Evolutionary conservation across 2,329 filamentous ascomycete genomes (phyloP).

Genomic region (Neopestalotiopsis sp.): DNA sequence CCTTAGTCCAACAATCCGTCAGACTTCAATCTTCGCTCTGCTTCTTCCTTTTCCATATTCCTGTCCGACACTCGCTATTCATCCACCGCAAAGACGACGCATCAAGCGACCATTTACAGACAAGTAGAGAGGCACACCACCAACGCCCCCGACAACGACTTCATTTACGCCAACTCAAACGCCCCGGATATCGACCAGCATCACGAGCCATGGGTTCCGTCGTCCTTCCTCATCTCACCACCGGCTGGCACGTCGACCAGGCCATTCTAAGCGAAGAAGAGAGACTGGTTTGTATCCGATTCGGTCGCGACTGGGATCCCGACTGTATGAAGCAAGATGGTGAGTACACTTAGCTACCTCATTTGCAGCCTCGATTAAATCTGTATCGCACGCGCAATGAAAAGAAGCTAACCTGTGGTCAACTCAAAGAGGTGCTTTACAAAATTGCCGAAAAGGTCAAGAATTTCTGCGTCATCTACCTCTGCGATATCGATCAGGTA

Average conservation of each 20-base stretch:
- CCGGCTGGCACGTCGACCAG: slow-evolving; percentile 98
- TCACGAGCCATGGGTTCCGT: slow-evolving; percentile 73
- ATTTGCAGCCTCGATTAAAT: too few species aligned
- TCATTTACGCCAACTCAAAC: not conserved
- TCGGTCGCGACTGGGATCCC: slow-evolving; percentile 84
- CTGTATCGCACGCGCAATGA: too few species aligned
- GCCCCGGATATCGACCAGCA: not conserved
- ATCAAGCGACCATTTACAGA: too few species aligned
- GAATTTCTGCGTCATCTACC: slow-evolving; percentile 91
- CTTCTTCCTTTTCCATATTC: too few species aligned
- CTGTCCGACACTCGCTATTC: too few species aligned
- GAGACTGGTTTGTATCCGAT: slow-evolving; percentile 90
- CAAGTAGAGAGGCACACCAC: too few species aligned
- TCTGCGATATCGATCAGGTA: slow-evolving; percentile 90
- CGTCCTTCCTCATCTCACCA: slow-evolving; percentile 87
- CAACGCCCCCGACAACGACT: not conserved
- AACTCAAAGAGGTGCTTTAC: not conserved
- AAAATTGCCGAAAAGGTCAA: slow-evolving; percentile 89
- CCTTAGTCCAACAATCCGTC: too few species aligned
- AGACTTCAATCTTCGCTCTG: too few species aligned
- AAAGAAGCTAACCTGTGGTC: too few species aligned
- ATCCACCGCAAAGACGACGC: too few species aligned
- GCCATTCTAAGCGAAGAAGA: slow-evolving; percentile 90
- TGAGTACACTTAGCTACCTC: too few species aligned
- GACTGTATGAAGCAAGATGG: slow-evolving; percentile 79